phyloP scores from a whole-genome alignment of 2,329 filamentous ascomycete species.

The Sporothrix humicola region DNA sequence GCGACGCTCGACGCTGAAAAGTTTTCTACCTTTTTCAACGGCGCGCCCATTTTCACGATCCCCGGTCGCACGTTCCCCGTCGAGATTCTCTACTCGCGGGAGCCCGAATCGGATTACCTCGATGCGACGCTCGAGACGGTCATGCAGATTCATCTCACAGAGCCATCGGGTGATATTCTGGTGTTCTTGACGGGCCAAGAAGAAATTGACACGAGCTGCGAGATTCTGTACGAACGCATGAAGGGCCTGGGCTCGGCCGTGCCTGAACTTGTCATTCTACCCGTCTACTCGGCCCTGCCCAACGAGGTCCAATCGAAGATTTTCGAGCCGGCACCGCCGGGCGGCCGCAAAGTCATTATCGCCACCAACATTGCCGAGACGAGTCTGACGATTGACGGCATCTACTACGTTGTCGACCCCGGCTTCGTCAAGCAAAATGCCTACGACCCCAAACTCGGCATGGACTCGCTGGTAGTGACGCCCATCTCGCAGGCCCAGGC shows the following conservation, averaged over 20 bases:
- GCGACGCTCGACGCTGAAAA: constrained; percentile 97
- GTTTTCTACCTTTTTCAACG: constrained; percentile 94
- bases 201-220: constrained; percentile 94
- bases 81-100: constrained; percentile 91
- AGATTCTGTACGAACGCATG: constrained; percentile 94
- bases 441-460: constrained; percentile 95
- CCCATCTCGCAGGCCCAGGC: constrained; percentile 97
- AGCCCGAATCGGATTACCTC: constrained; percentile 94
- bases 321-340: constrained; percentile 88
- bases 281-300: constrained; percentile 93
- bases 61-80: constrained; percentile 95
- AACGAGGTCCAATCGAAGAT: constrained; percentile 93
- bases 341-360: constrained; percentile 91
- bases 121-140: constrained; percentile 94
- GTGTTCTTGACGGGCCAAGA: constrained; percentile 96
- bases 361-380: constrained; percentile 99
- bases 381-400: constrained; percentile 95
- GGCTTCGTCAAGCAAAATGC: constrained; percentile 98
- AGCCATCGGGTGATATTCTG: constrained; percentile 92
- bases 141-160: constrained; percentile 96
- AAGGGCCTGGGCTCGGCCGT: constrained; percentile 90
- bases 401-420: constrained; percentile 96
- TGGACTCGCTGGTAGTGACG: constrained; percentile 95
- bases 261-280: constrained; percentile 88
- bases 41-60: constrained; percentile 95